Percentiles rank a stretch among this genome's conserved stretches.
These are phyloP conservation scores for Russula sp. DNA, from an alignment of 768 basidiomycete species.

Conservation along the genomic window DNA sequence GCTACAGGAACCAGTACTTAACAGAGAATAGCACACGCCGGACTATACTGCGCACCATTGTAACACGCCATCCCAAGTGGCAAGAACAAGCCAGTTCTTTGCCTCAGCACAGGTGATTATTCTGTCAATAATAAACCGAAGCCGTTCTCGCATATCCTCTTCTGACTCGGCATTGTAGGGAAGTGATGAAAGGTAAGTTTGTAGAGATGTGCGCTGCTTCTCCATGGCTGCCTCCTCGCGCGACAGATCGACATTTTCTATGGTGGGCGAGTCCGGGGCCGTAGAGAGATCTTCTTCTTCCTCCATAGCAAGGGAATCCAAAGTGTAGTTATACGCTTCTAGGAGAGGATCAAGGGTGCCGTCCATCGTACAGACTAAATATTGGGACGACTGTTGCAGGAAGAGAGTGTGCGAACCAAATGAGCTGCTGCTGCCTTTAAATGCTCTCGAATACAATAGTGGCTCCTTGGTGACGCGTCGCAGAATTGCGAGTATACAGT, in stretches of 20 bases:
- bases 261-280: slow-evolving; percentile 38
- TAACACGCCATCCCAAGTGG: slow-evolving; percentile 73
- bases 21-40: neutral
- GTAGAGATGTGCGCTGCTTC: slow-evolving; percentile 54
- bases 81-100: slow-evolving; percentile 67
- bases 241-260: slow-evolving; percentile 29
- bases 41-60: slow-evolving; percentile 50
- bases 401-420: slow-evolving; percentile 24
- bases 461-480: slow-evolving; percentile 23
- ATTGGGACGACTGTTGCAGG: slow-evolving; percentile 12
- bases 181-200: slow-evolving; percentile 58
- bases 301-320: slow-evolving; percentile 39
- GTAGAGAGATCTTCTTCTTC: slow-evolving; percentile 46
- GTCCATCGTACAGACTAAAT: slow-evolving; percentile 18
- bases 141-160: slow-evolving; percentile 63
- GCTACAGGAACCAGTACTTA: slow-evolving; percentile 33
- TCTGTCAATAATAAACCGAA: slow-evolving; percentile 64
- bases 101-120: slow-evolving; percentile 65
- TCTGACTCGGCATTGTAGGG: slow-evolving; percentile 70
- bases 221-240: slow-evolving; percentile 38
- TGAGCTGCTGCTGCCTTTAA: slow-evolving; percentile 7
- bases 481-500: neutral
- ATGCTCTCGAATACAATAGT: slow-evolving; percentile 9
- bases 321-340: slow-evolving; percentile 14
- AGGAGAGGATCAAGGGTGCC: slow-evolving; percentile 1